Conservation (phyloP, 176 grass and related monocot genomes). For the Avena eriantha region DNA sequence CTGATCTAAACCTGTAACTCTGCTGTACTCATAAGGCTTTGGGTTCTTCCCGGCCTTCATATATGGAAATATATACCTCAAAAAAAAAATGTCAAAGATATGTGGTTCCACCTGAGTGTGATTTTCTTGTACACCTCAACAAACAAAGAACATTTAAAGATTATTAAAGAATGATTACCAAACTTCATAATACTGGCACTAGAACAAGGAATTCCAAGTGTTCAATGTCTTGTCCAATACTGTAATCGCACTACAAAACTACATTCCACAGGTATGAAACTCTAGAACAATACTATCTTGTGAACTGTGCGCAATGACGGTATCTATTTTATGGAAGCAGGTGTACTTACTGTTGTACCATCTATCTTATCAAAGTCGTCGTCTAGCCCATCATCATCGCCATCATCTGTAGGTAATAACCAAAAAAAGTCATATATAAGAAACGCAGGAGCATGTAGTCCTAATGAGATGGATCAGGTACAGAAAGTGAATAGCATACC, state of each 20-base stretch:
- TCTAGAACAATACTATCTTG: not conserved
- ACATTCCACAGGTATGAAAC: constrained; percentile 4
- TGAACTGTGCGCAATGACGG: not conserved
- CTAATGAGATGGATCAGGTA: constrained; percentile 21
- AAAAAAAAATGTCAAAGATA: not conserved
- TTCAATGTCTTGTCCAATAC: not conserved
- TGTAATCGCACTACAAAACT: not conserved
- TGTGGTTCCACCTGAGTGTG: not conserved
- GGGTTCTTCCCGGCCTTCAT: too few species aligned
- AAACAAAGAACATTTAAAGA: constrained; percentile 1
- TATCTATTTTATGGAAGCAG: constrained; percentile 2
- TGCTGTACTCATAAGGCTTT: too few species aligned
- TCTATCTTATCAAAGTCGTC: constrained; percentile 97
- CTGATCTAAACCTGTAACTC: too few species aligned
- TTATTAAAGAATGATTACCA: not conserved
- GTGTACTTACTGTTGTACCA: constrained; percentile 62
- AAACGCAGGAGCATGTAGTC: constrained; percentile 16
- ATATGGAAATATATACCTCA: too few species aligned
- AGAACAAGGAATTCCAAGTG: not conserved
- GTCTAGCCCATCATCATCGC: constrained; percentile 69
- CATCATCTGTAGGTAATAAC: constrained; percentile 65
- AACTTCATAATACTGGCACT: not conserved
- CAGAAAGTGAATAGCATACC: constrained; percentile 51
- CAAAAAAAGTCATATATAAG: constrained; percentile 37
- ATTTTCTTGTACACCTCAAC: not conserved